A percentile compares a stretch with the other conserved stretches of the same genome.
phyloP scores from a whole-genome alignment of 1,139 yeast genomes.

The Zhuliangozyma blackwelliae region DNA sequence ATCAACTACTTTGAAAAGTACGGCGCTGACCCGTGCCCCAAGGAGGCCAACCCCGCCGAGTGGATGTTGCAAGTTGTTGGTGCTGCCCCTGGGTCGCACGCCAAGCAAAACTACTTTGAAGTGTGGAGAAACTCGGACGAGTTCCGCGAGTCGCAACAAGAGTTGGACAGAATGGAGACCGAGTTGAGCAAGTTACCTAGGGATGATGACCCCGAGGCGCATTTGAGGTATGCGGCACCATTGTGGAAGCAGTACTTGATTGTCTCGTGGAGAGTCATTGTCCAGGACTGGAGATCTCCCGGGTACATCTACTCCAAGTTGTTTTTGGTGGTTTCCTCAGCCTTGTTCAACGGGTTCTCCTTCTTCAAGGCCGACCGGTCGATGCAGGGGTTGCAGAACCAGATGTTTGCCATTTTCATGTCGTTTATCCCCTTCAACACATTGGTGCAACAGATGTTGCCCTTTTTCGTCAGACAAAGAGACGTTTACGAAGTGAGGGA shows the following conservation, averaged over 20 bases:
- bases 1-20: conserved; percentile 53
- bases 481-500: conserved; percentile 31
- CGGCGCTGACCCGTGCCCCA: conserved; percentile 42
- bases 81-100: conserved; percentile 29
- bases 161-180: conserved; percentile 25
- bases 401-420: conserved; percentile 54
- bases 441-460: conserved; percentile 48
- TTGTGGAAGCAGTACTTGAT: conserved; percentile 18
- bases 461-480: conserved; percentile 27
- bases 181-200: conserved; percentile 23
- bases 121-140: conserved; percentile 29
- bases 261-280: conserved; percentile 22
- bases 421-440: conserved; percentile 41
- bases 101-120: conserved; percentile 26
- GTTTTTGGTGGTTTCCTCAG: conserved; percentile 30
- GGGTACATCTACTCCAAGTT: conserved; percentile 36
- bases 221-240: conserved; percentile 20
- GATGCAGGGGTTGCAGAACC: conserved; percentile 40
- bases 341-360: conserved; percentile 44
- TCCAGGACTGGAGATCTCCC: conserved; percentile 43
- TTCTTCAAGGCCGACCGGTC: conserved; percentile 28
- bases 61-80: conserved; percentile 53
- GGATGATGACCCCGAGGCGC: conserved; percentile 17
- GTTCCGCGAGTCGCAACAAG: conserved; percentile 16
- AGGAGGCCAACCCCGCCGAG: conserved; percentile 49